Base-by-base conservation (phyloP, 2,329 filamentous ascomycete genomes). In the Leptographium wingfieldii region DNA sequence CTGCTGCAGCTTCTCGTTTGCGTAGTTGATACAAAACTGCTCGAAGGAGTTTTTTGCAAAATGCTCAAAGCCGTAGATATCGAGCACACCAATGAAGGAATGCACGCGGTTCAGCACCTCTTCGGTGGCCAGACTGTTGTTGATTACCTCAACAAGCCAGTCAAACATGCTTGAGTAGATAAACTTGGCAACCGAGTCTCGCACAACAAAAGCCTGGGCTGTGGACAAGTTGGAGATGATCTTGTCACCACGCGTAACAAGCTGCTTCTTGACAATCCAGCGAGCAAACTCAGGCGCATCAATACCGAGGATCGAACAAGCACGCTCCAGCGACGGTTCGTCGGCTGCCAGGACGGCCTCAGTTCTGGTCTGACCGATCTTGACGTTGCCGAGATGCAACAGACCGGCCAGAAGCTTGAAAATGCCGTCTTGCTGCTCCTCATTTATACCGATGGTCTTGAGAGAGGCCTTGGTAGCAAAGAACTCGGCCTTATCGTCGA, bases 21-120 rank as follows among this genome's bases (percentile, higher is more conserved):
- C 94, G 69, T 99, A 99, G 75, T 99, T 99, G 82, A 99, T 99
- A 76, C 94, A 99, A 74, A 99, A 99, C 73, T 99, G 94, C 73
- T 99, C 94, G 68, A 99, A 99, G 0, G 94, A 99, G 77, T 99
- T 99, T 79, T 96, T 97, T 63, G 94, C 92, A 69, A 99, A 99
- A 74, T 97, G 94, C 73, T 99, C 94, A 70, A 99, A 99, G 64
- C 92, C 92, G 73, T 97, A 97, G 67, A 99, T 99, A 89, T 99
- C 94, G 65, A 99, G 82, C 55, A 99, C 94, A 73, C 94, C 94
- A 68, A 99, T 99, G 73, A 99, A 99, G 2, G 90, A 92, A 59
- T 79, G 82, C 60, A 95, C 90, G 49, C 89, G 84, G 67, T 80
- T 85, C 58, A 97, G 73, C 46, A 97, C 90, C 64, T 92, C 87